Percentiles rank a stretch among this genome's conserved stretches.
These are phyloP conservation scores for Talaromyces liani DNA, from an alignment of 495 filamentous ascomycete species.

Conservation along the genomic window DNA sequence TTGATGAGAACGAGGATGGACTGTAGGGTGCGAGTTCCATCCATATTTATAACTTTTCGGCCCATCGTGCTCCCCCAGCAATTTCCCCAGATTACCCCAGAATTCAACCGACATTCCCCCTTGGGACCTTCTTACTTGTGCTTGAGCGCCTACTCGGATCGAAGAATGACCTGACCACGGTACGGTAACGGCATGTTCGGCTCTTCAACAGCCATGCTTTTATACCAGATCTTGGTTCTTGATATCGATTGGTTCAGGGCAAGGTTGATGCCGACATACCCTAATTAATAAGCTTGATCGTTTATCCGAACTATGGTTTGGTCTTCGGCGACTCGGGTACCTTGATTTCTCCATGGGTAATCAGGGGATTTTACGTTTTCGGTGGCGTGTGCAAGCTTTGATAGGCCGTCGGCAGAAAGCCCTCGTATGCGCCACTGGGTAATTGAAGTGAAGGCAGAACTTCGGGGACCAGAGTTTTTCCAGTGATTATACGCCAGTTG, in stretches of 20 bases:
- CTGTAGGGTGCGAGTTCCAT: neutral
- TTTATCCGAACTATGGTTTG: neutral
- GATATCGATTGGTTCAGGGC: neutral
- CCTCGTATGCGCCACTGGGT: neutral
- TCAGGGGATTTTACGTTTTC: neutral
- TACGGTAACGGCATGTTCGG: neutral
- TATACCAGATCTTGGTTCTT: neutral
- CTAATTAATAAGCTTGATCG: neutral
- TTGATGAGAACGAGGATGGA: neutral
- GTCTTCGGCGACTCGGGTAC: neutral
- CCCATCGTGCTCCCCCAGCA: neutral
- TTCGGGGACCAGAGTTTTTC: neutral
- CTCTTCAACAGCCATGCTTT: neutral
- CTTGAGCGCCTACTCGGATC: neutral
- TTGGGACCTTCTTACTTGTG: neutral
- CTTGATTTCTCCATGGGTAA: neutral
- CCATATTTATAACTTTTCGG: neutral
- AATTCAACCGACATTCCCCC: slow-evolving; percentile 4
- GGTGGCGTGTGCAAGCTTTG: neutral
- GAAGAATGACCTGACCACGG: neutral
- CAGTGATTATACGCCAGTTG: neutral
- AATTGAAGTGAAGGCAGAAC: neutral
- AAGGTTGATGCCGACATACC: neutral
- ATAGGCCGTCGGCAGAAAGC: neutral
- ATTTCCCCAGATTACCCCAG: neutral